A percentile compares a stretch with the other conserved stretches of the same genome.
Evolutionary conservation across 106 monocot genomes (phyloP).

Genomic region (Ottelia alismoides): DNA sequence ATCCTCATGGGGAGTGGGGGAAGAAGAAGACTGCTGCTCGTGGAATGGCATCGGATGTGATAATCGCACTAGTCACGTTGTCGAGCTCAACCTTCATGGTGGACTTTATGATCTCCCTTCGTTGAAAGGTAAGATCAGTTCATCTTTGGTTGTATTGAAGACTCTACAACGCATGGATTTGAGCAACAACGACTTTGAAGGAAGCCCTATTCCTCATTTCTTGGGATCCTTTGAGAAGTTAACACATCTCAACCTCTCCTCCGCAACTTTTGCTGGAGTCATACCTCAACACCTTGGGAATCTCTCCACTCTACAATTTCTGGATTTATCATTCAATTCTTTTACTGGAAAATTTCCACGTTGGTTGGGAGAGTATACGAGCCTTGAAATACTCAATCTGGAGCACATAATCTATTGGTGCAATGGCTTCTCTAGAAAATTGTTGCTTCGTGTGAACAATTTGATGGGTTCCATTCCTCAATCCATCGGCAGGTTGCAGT

Average conservation of each 20-base stretch:
- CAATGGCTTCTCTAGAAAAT: too few species aligned
- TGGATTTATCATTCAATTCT: constrained; percentile 16
- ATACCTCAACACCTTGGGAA: constrained; percentile 29
- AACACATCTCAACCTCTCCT: constrained; percentile 25
- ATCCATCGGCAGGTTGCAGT: too few species aligned
- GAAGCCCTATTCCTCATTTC: constrained; percentile 14
- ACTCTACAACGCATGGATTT: constrained; percentile 21
- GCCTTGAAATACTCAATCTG: too few species aligned
- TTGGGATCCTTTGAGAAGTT: constrained; percentile 12
- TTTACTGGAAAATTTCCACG: too few species aligned
- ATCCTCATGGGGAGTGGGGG: too few species aligned
- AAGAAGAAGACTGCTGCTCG: constrained; percentile 23
- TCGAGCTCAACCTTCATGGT: constrained; percentile 4
- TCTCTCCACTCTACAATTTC: constrained; percentile 9
- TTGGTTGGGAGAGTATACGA: too few species aligned
- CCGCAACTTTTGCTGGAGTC: not conserved
- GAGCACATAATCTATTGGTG: too few species aligned
- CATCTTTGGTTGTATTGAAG: constrained; percentile 9
- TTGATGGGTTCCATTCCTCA: too few species aligned
- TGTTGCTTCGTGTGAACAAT: too few species aligned
- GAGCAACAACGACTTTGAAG: constrained; percentile 12
- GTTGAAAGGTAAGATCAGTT: constrained; percentile 6
- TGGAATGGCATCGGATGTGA: constrained; percentile 19
- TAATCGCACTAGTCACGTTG: constrained; percentile 11
- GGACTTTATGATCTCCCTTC: not conserved